phyloP scores from a whole-genome alignment of 1,284 basidiomycete genomes.

The Heterobasidion irregulare region DNA sequence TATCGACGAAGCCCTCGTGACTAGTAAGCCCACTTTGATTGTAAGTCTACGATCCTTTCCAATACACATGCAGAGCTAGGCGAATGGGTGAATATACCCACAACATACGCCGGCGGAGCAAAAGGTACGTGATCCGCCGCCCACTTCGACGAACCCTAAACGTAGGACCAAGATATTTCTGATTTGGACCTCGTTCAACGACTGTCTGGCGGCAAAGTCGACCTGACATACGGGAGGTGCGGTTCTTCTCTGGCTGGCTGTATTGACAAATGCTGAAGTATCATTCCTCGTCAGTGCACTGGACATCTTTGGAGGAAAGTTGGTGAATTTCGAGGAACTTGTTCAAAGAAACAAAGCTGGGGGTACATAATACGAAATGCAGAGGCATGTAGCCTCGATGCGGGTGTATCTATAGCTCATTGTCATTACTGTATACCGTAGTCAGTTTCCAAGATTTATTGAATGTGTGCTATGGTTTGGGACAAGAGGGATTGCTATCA shows the following conservation, averaged over 20 bases:
- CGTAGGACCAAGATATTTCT: slow-evolving; percentile 50
- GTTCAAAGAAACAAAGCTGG: slow-evolving; percentile 21
- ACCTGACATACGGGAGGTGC: slow-evolving; percentile 93
- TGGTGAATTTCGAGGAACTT: slow-evolving; percentile 68
- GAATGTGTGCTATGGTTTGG: no score
- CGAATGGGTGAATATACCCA: slow-evolving; percentile 86
- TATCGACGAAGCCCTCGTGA: slow-evolving; percentile 87
- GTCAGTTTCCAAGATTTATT: neutral
- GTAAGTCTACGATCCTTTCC: neutral
- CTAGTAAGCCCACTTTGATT: slow-evolving; percentile 39
- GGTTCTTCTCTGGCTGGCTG: slow-evolving; percentile 10
- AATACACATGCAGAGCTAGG: slow-evolving; percentile 61
- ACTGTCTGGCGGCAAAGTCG: slow-evolving; percentile 82
- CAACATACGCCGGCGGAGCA: slow-evolving; percentile 97
- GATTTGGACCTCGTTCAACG: slow-evolving; percentile 82
- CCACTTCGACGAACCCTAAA: neutral
- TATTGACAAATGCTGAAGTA: slow-evolving; percentile 1
- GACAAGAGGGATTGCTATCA: no score
- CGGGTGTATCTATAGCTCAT: neutral
- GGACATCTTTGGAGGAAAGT: slow-evolving; percentile 77
- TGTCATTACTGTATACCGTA: neutral
- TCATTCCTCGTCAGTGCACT: slow-evolving; percentile 41
- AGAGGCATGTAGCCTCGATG: neutral
- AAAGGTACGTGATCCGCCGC: slow-evolving; percentile 44
- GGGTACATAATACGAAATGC: neutral